A percentile compares a stretch with the other conserved stretches of the same genome.
Evolutionary conservation across 176 grass and related monocot species (phyloP).

Genomic region (Pontederia crassipes): DNA sequence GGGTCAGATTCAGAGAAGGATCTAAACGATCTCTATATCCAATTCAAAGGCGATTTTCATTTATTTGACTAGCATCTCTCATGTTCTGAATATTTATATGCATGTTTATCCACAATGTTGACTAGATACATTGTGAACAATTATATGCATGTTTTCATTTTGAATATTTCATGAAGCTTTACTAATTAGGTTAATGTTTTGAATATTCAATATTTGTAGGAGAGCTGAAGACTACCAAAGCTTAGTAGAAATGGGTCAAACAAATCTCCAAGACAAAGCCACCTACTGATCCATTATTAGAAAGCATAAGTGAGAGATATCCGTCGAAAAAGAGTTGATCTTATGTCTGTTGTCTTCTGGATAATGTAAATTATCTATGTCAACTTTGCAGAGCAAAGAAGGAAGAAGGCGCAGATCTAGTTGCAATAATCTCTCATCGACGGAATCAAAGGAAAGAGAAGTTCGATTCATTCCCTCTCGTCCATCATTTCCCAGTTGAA

Average conservation of each 20-base stretch:
- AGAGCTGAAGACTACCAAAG: constrained; percentile 61
- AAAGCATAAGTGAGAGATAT: constrained; percentile 54
- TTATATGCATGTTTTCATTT: too few species aligned
- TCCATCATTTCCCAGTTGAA: constrained; percentile 68
- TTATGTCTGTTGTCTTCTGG: neutral
- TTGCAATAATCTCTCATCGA: constrained; percentile 49
- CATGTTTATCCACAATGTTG: too few species aligned
- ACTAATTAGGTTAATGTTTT: neutral
- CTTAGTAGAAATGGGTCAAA: constrained; percentile 74
- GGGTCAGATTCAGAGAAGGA: constrained; percentile 94
- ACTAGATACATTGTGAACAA: too few species aligned
- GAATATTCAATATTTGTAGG: constrained; percentile 24
- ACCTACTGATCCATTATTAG: constrained; percentile 70
- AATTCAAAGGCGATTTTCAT: constrained; percentile 48
- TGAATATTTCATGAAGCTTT: neutral
- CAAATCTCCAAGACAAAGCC: constrained; percentile 71
- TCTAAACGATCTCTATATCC: constrained; percentile 71
- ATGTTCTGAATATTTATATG: too few species aligned
- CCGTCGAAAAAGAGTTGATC: neutral
- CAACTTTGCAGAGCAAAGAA: constrained; percentile 30
- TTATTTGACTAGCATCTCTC: too few species aligned
- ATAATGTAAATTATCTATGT: neutral
- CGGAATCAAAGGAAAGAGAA: constrained; percentile 47
- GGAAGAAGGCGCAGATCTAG: constrained; percentile 47
- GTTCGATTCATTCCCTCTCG: constrained; percentile 73